Conservation (phyloP, 1,284 basidiomycete genomes). For the Neotropicomus parvogracilis region DNA sequence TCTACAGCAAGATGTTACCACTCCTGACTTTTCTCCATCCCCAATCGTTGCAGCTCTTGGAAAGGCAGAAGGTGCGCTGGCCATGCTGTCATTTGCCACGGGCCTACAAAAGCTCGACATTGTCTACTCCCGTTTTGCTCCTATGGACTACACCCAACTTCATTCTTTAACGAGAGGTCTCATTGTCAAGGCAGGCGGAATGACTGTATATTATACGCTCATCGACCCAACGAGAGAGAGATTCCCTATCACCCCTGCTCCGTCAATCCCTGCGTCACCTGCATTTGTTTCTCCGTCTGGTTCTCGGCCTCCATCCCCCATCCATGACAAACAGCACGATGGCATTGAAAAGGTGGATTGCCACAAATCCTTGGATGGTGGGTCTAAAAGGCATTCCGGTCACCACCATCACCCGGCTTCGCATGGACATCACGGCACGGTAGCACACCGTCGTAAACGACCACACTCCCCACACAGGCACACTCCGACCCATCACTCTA, state of each 20-base stretch:
- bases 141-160: conserved; percentile 54
- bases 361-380: neutral
- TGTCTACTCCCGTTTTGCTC: conserved; percentile 60
- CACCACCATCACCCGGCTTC: conserved; percentile 7
- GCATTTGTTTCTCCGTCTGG: conserved; percentile 27
- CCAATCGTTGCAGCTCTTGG: conserved; percentile 38
- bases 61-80: conserved; percentile 53
- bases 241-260: conserved; percentile 52
- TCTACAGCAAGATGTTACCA: conserved; percentile 45
- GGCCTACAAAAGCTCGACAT: conserved; percentile 63
- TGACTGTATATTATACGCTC: conserved; percentile 60
- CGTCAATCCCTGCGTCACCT: conserved; percentile 42
- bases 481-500: conserved; percentile 12
- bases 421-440: conserved; percentile 19
- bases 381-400: neutral
- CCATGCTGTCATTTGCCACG: conserved; percentile 50
- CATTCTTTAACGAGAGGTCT: conserved; percentile 51
- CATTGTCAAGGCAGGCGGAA: conserved; percentile 59
- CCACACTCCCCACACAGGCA: conserved; percentile 14
- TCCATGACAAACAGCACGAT: conserved; percentile 5
- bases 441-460: conserved; percentile 28
- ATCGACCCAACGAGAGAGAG: conserved; percentile 58
- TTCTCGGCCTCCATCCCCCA: conserved; percentile 26
- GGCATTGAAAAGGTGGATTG: neutral
- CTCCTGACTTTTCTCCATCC: conserved; percentile 44